Base-by-base conservation (phyloP, 345 rosid genomes). In the Rhizophora mangle region DNA sequence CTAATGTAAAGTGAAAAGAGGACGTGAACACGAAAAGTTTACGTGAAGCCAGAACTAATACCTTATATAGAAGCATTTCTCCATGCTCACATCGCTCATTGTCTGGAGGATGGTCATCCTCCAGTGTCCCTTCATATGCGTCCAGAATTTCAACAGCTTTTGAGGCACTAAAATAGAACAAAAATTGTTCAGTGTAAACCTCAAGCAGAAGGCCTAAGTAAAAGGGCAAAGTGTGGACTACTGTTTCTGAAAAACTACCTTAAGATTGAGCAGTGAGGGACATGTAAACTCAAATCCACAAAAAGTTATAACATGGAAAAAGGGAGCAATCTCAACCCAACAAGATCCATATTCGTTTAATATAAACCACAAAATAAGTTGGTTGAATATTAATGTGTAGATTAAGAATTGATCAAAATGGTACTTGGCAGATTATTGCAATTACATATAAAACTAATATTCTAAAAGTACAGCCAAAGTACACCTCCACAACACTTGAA, bases 1-100 rank as follows among this genome's bases (percentile, higher is more conserved):
- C 11, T 20, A 61, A 29, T n/a, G 2, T 34, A 11, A 59, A 36
- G 8, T 34, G 22, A 32, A 32, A 72, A 63, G 54, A 60, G 27
- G 8, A n/a, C 24, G 4, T 6, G 30, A 30, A 31, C 3, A 29
- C 46, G 47, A 31, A 36, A 53, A 21, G 60, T 21, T 30, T n/a
- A 18, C 58, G 21, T 8, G 10, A 54, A 55, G 62, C 24, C 18
- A 53, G 59, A 4, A 26, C 11, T 15, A 46, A 62, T 84, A 96
- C 99, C 99, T 96, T 96, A 75, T 96, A 96, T 55, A 92, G 76
- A 74, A 92, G 94, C 99, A 96, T 92, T 85, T 96, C 99, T 56
- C 97, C 91, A 81, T 92, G 98, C 74, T 96, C 99, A 74, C 88
- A 82, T 18, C 90, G 90, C 82, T 92, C 99, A 83, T 89, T 90